Evolutionary conservation across 208 protist species (phyloP), one percentile per base, ranked within the genome.

Genomic region (Leishmania arabica): DNA sequence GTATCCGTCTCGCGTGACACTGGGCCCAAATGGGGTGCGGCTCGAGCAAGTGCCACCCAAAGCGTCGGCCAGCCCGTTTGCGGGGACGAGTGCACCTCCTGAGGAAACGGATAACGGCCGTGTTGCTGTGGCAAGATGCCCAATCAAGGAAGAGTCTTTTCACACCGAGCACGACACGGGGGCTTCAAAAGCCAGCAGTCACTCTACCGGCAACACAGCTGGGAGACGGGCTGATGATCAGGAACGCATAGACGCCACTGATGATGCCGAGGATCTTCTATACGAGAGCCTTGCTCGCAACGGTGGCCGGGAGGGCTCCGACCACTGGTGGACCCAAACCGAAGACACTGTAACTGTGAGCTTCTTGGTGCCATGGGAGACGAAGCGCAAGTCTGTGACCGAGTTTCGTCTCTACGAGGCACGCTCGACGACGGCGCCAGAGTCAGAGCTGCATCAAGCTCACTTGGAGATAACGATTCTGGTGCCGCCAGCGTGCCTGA

Each of bases 291-390:
- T 97, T 1, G 92, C 82, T 34, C 81, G 86, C 11, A 95, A 95
- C 77, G 93, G 93, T 27, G 90, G 89, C 5, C 84, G 87, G 21
- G 89, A 97, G 42, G 86, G 88, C 2, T 40, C 85, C 0, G 87
- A 88, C 24, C 91, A 97, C 77, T 84, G 93, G 69, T 97, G 91
- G 91, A 78, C 91, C 24, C 93, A 97, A 76, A 92, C 90, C 6
- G 60, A 87, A 40, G 93, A 97, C 70, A 92, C 87, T 1, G 87
- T 85, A 15, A 89, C 85, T 0, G 88, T 97, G 7, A 89, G 84
- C 64, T 94, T 97, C 79, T 81, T 95, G 42, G 78, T 97, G 3
- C 93, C 93, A 34, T 83, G 75, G 82, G 74, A 80, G 0, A 92
- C 83, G 0, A 86, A 78, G 24, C 81, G 82, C 34, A 90, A 91